phyloP scores from a whole-genome alignment of 192 early-diverging fungal species.

The Coemansia sp. region DNA sequence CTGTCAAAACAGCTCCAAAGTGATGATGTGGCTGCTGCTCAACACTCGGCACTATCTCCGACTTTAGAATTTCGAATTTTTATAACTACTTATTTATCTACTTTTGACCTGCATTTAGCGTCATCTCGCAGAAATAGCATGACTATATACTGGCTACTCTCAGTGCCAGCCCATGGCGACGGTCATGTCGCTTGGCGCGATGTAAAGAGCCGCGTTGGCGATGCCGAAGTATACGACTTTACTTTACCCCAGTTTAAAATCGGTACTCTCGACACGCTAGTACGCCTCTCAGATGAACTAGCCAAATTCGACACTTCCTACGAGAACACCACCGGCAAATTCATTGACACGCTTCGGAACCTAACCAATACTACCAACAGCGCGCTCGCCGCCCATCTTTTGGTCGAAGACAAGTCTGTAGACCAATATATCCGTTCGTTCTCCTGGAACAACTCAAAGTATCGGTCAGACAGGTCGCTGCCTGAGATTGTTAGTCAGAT shows the following conservation, averaged over 20 bases:
- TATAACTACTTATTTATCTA: slow-evolving; percentile 11
- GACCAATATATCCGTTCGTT: slow-evolving; percentile 88
- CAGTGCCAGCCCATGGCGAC: slow-evolving; percentile 89
- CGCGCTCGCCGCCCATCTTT: slow-evolving; percentile 13
- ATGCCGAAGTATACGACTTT: slow-evolving; percentile 85
- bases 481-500: slow-evolving; percentile 82
- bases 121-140: slow-evolving; percentile 20
- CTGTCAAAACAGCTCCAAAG: too few relatives aligned
- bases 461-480: slow-evolving; percentile 89
- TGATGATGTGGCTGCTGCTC: too few relatives aligned
- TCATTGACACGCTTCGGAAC: slow-evolving; percentile 83
- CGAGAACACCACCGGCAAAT: slow-evolving; percentile 78
- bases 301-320: slow-evolving; percentile 80
- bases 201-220: slow-evolving; percentile 57
- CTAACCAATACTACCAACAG: slow-evolving; percentile 48
- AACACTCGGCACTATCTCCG: too few relatives aligned
- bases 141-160: slow-evolving; percentile 72
- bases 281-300: slow-evolving; percentile 94
- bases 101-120: background rate
- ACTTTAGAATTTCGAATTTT: background rate
- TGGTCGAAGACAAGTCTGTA: slow-evolving; percentile 64
- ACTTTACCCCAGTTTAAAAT: slow-evolving; percentile 82
- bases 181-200: slow-evolving; percentile 50
- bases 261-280: slow-evolving; percentile 93
- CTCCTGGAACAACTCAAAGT: slow-evolving; percentile 97